Evolutionary conservation across 73 alveolate species (phyloP).

Genomic region (Paramecium pentaurelia): DNA sequence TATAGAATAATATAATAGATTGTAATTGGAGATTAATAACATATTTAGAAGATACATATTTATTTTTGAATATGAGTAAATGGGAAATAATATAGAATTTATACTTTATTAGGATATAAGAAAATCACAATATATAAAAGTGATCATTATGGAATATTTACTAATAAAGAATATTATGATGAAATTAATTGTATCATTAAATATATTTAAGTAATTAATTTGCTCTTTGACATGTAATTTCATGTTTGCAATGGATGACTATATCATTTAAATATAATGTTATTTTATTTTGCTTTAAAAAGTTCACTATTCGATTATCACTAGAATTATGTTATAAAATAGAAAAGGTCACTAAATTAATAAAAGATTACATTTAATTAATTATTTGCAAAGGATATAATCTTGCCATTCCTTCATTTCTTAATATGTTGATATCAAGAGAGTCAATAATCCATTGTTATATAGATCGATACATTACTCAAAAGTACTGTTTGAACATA

Average conservation of each 20-base stretch:
- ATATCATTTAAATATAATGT: background rate
- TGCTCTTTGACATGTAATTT: background rate
- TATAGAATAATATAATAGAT: constrained; percentile 52
- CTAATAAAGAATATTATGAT: too few relatives aligned
- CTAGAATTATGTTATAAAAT: background rate
- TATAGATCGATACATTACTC: background rate
- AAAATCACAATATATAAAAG: too few relatives aligned
- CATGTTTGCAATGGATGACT: background rate
- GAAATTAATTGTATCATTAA: background rate
- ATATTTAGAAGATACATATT: background rate
- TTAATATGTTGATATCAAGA: background rate
- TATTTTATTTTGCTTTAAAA: background rate
- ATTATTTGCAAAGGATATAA: background rate
- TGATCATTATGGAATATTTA: too few relatives aligned
- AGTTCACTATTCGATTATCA: background rate
- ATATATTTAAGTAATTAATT: background rate
- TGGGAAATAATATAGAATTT: too few relatives aligned
- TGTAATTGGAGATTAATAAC: background rate
- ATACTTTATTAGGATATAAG: too few relatives aligned
- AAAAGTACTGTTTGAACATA: background rate
- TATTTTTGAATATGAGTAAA: too few relatives aligned
- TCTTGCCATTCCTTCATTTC: background rate
- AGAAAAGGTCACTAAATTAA: background rate
- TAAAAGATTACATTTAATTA: background rate
- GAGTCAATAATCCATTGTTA: background rate